Conservation (phyloP, 345 rosid genomes). For the Cardamine occulta region DNA sequence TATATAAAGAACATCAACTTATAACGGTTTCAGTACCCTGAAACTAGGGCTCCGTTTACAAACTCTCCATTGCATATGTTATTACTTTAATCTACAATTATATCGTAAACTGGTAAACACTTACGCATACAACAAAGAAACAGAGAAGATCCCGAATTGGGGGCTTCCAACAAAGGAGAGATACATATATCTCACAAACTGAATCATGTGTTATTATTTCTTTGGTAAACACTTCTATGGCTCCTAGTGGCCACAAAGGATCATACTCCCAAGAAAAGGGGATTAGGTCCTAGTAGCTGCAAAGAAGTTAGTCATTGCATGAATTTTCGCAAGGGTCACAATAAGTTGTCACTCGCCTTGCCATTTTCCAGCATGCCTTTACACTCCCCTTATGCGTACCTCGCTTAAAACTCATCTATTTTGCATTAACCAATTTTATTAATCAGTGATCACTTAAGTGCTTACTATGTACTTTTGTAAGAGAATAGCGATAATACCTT, state of each 20-base stretch:
- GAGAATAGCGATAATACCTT: constrained; percentile 10
- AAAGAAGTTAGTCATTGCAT: constrained; percentile 36
- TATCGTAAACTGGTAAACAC: not conserved
- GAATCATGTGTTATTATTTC: constrained; percentile 28
- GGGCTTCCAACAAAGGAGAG: constrained; percentile 24
- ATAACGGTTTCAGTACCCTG: constrained; percentile 6
- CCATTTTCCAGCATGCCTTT: constrained; percentile 23
- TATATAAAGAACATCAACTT: constrained; percentile 24
- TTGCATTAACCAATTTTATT: constrained; percentile 9
- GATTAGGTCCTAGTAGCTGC: constrained; percentile 31
- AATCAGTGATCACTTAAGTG: constrained; percentile 7
- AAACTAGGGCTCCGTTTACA: not conserved
- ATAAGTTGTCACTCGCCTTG: constrained; percentile 35
- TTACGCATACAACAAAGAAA: constrained; percentile 21
- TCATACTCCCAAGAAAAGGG: constrained; percentile 27
- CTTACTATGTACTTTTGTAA: constrained; percentile 1
- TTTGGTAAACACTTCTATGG: constrained; percentile 24
- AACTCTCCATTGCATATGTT: constrained; percentile 1
- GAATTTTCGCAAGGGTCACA: constrained; percentile 33
- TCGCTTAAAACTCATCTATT: constrained; percentile 19
- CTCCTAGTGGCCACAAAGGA: constrained; percentile 32
- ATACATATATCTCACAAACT: constrained; percentile 34
- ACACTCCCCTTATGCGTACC: constrained; percentile 14
- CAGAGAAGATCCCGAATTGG: constrained; percentile 14
- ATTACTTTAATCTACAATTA: constrained; percentile 9